Evolutionary conservation across 192 early-diverging fungal species (phyloP), one percentile per base, ranked within the genome.

Genomic region (Entomortierella parvispora): DNA sequence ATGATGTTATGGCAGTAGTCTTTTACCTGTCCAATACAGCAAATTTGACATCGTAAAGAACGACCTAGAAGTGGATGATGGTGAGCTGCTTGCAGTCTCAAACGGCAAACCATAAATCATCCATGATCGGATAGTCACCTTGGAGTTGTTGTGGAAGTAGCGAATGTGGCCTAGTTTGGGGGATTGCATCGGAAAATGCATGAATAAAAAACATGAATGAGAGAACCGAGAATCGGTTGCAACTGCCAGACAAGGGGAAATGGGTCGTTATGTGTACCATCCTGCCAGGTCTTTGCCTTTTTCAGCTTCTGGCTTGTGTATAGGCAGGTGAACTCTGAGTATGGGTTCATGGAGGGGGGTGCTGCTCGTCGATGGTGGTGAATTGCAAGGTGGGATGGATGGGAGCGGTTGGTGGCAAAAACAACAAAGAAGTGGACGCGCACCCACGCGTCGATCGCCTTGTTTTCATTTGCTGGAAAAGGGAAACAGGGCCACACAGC

Each of bases 241-340:
- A n/a, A n/a, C n/a, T n/a, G n/a, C n/a, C n/a, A n/a, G n/a, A n/a
- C n/a, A n/a, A n/a, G n/a, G n/a, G n/a, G n/a, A n/a, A n/a, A n/a
- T n/a, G n/a, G n/a, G n/a, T n/a, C n/a, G n/a, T n/a, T n/a, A n/a
- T n/a, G n/a, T n/a, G n/a, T 70, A 84, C 84, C 84, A 50, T 86
- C 84, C 29, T 86, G 84, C 84, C 84, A 86, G 10, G 82, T 86
- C 60, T 86, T 86, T 46, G 71, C 68, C 47, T 86, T 86, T 40
- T 86, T 86, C n/a, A 53, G 65, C 48, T 86, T 86, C 46, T 86
- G 84, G 4, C 77, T 71, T 20, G 84, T 86, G 47, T 80, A 86
- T 15, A 86, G 52, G 9, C 74, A 77, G 17, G 74, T 68, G 55
- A 77, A 77, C 68, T 77, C 74, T 47, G 74, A 51, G 20, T 77